These are phyloP conservation scores for Giardia duodenalis DNA, from an alignment of 208 protist genomes.

Conservation along the genomic window DNA sequence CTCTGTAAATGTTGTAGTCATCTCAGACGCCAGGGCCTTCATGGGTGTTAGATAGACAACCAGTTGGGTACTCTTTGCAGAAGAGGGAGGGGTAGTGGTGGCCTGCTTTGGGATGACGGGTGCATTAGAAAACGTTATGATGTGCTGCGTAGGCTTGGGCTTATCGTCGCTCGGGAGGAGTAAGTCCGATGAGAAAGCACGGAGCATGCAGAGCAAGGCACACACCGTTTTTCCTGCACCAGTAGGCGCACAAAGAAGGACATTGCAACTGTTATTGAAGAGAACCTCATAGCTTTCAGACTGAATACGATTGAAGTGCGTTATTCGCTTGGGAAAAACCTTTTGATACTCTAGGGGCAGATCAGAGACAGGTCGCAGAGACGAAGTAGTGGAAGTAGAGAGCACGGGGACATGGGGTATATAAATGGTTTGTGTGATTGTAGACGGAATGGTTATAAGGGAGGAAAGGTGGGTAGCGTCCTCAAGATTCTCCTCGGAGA, in stretches of 20 bases:
- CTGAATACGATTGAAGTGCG: not conserved
- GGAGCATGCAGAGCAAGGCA: constrained; percentile 80
- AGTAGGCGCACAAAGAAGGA: constrained; percentile 93
- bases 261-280: constrained; percentile 54
- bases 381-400: not conserved
- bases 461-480: no score
- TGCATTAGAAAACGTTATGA: constrained; percentile 96
- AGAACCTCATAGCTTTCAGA: not conserved
- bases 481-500: no score
- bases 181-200: constrained; percentile 49
- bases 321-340: not conserved
- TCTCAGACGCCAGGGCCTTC: constrained; percentile 94
- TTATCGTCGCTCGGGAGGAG: not conserved
- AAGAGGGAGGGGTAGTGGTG: not conserved
- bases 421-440: not conserved
- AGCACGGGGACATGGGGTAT: not conserved
- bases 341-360: not conserved
- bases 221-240: constrained; percentile 74
- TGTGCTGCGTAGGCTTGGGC: constrained; percentile 39
- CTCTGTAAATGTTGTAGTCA: constrained; percentile 77
- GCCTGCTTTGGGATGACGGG: constrained; percentile 51
- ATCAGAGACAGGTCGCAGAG: not conserved
- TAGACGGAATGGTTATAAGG: no score
- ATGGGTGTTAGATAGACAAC: constrained; percentile 67
- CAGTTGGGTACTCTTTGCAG: not conserved